phyloP scores from a whole-genome alignment of 2,329 filamentous ascomycete genomes.

The Blastomyces gilchristii region DNA sequence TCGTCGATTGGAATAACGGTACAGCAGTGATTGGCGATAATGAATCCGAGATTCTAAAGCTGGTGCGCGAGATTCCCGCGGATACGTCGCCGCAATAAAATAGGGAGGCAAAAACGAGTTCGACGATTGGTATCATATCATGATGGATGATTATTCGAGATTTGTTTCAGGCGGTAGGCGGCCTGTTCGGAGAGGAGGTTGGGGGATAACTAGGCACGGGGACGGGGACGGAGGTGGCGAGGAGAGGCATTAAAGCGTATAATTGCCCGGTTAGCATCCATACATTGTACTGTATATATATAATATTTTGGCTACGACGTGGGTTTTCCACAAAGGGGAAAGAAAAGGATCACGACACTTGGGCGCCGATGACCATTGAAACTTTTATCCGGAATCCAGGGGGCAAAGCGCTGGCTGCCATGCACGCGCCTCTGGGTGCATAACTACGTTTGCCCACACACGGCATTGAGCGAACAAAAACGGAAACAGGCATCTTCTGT shows the following conservation, averaged over 20 bases:
- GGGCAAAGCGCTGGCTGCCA: no score
- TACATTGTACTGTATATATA: not conserved
- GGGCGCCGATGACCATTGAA: not conserved
- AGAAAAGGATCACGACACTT: not conserved
- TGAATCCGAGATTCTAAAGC: constrained; percentile 79
- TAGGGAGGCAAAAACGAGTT: constrained; percentile 8
- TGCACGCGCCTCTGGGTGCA: no score
- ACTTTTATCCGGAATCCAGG: not conserved
- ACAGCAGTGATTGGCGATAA: constrained; percentile 51
- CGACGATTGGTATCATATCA: no score
- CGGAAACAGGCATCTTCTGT: no score
- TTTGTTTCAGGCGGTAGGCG: not conserved
- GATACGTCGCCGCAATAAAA: constrained; percentile 17
- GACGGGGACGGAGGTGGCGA: not conserved
- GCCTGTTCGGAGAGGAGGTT: not conserved
- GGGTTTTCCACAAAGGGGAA: not conserved
- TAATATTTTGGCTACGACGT: not conserved
- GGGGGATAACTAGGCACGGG: not conserved
- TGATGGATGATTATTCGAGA: no score
- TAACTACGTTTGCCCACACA: no score
- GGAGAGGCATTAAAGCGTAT: not conserved
- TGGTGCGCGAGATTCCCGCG: constrained; percentile 53
- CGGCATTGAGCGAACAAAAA: no score
- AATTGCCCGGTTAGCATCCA: not conserved
- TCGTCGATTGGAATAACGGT: constrained; percentile 91